A percentile compares a stretch with the other conserved stretches of the same genome.
phyloP scores from a whole-genome alignment of 2,329 filamentous ascomycete genomes.

The Blumeriella jaapii region DNA sequence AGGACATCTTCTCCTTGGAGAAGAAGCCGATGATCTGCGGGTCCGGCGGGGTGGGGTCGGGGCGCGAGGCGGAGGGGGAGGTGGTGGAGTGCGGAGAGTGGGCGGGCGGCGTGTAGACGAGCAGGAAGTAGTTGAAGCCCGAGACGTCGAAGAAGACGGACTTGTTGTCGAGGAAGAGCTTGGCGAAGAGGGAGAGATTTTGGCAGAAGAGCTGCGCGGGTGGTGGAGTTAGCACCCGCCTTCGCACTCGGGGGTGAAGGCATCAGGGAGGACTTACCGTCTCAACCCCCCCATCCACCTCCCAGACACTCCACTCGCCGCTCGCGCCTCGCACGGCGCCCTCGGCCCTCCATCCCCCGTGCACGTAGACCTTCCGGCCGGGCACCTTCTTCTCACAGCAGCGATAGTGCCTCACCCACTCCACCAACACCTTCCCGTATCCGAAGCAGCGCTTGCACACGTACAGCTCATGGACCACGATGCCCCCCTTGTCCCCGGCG shows the following conservation, averaged over 20 bases:
- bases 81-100: constrained; percentile 29
- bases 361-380: constrained; percentile 63
- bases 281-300: constrained; percentile 81
- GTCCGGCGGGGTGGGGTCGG: no score
- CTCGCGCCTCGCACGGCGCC: constrained; percentile 35
- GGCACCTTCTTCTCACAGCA: constrained; percentile 46
- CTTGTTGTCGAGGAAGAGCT: constrained; percentile 96
- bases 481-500: constrained; percentile 14
- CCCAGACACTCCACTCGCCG: constrained; percentile 77
- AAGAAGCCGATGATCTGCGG: constrained; percentile 84
- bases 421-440: constrained; percentile 57
- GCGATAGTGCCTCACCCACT: constrained; percentile 46
- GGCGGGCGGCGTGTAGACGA: constrained; percentile 56
- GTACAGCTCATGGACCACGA: constrained; percentile 57
- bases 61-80: no score
- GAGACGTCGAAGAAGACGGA: constrained; percentile 96
- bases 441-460: constrained; percentile 93
- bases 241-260: no score
- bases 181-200: constrained; percentile 90
- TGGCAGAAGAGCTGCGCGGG: constrained; percentile 68
- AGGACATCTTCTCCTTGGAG: constrained; percentile 96
- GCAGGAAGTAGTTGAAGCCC: constrained; percentile 87
- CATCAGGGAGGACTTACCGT: constrained; percentile 37
- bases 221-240: no score
- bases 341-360: constrained; percentile 36